Conservation (phyloP, 129 eudicot genomes). For the Helichrysum umbraculigerum region DNA sequence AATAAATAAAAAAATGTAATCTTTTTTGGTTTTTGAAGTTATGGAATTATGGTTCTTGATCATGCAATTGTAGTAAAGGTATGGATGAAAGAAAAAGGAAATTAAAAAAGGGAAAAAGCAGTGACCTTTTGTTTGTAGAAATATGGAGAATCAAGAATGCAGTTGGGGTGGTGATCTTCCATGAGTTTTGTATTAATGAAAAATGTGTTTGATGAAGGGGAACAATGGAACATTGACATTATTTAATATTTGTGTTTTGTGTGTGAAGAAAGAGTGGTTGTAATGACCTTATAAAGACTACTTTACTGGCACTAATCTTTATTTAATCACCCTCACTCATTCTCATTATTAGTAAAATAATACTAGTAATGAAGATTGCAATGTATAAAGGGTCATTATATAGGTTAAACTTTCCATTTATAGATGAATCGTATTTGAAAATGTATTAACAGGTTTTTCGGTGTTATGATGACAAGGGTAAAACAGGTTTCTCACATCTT, state of each 20-base stretch:
- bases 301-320: neutral
- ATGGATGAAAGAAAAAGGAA: neutral
- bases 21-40: neutral
- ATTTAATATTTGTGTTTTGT: neutral
- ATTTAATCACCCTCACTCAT: no score
- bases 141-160: conserved; percentile 51
- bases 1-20: no score
- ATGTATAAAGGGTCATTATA: no score
- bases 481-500: no score
- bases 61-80: neutral
- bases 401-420: no score
- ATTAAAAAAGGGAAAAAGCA: conserved; percentile 12
- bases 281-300: conserved; percentile 27
- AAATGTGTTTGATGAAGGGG: conserved; percentile 26
- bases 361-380: neutral
- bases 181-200: conserved; percentile 31
- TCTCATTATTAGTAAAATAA: no score
- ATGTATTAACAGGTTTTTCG: no score
- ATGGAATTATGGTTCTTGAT: conserved; percentile 6
- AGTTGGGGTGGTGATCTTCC: conserved; percentile 45
- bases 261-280: neutral
- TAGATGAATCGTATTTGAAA: no score
- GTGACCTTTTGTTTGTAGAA: conserved; percentile 53
- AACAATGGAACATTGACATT: neutral
- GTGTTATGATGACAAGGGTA: no score